Percentiles rank a stretch among this genome's conserved stretches.
These are phyloP conservation scores for Acorus gramineus DNA, from an alignment of 106 monocot species.

Conservation along the genomic window DNA sequence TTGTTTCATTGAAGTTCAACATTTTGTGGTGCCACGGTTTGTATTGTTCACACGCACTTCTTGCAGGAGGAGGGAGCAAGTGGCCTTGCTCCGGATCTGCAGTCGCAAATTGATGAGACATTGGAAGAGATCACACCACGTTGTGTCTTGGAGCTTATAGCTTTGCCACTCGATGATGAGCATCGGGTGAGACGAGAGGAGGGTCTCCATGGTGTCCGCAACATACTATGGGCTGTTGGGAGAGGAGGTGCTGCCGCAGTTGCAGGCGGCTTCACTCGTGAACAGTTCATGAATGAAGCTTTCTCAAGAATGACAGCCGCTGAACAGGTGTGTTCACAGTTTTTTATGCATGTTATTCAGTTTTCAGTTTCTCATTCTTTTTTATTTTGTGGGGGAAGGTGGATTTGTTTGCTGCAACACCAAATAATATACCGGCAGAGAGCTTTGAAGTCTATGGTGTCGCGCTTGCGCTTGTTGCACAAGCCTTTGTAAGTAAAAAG, in stretches of 20 bases:
- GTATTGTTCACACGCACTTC: no score
- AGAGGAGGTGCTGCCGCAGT: constrained; percentile 59
- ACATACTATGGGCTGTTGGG: constrained; percentile 85
- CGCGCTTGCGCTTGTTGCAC: constrained; percentile 77
- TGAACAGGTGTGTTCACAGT: constrained; percentile 53
- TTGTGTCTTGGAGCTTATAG: constrained; percentile 76
- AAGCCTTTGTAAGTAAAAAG: constrained; percentile 58
- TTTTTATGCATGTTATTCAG: neutral
- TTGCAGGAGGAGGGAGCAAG: constrained; percentile 90
- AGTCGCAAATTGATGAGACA: constrained; percentile 83
- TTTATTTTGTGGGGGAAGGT: constrained; percentile 39
- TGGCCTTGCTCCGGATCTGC: constrained; percentile 77
- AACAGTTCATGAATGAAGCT: constrained; percentile 78
- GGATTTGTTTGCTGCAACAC: constrained; percentile 65
- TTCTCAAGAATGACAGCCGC: constrained; percentile 71
- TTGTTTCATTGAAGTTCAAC: no score
- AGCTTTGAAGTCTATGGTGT: constrained; percentile 76
- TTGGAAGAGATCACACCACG: constrained; percentile 84
- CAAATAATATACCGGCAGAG: constrained; percentile 79
- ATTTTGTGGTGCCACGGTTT: neutral
- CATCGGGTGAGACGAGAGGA: constrained; percentile 59
- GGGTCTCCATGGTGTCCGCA: constrained; percentile 61
- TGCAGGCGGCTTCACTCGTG: constrained; percentile 84
- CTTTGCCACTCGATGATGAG: constrained; percentile 68
- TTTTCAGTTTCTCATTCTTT: neutral